A percentile compares a stretch with the other conserved stretches of the same genome.
phyloP scores from a whole-genome alignment of 371 early-diverging fungal genomes.

The Choanephora cucurbitarum region DNA sequence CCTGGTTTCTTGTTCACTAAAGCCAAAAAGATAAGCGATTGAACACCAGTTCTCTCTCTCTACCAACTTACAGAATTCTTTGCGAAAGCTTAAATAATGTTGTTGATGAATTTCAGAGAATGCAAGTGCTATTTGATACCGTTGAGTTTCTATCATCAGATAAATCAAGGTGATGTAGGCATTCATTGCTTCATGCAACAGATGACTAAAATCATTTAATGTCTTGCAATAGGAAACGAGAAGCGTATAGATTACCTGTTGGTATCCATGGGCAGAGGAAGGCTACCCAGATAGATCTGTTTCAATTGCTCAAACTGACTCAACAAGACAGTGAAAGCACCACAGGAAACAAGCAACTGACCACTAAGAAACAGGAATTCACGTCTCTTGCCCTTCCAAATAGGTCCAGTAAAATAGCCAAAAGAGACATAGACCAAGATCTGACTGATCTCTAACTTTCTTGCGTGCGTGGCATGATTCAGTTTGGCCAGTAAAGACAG shows the following conservation, averaged over 20 bases:
- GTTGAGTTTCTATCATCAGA: slow-evolving; percentile 52
- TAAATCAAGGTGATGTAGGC: slow-evolving; percentile 62
- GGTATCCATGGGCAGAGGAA: background rate
- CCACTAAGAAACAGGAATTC: background rate
- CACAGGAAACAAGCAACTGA: background rate
- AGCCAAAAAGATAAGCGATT: slow-evolving; percentile 19
- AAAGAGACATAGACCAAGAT: slow-evolving; percentile 61
- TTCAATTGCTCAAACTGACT: background rate
- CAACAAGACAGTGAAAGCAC: background rate
- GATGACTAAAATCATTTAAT: slow-evolving; percentile 6
- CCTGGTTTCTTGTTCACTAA: slow-evolving; percentile 5
- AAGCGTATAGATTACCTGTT: background rate
- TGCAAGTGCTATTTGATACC: slow-evolving; percentile 29
- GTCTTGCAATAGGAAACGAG: background rate
- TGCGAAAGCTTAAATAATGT: slow-evolving; percentile 20
- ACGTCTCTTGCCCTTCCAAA: background rate
- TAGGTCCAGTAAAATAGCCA: slow-evolving; percentile 34
- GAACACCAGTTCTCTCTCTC: too few relatives aligned
- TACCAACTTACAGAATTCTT: slow-evolving; percentile 43
- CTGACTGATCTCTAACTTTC: slow-evolving; percentile 35
- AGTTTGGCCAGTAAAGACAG: background rate
- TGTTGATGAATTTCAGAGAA: background rate
- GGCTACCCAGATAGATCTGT: background rate
- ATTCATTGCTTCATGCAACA: slow-evolving; percentile 44
- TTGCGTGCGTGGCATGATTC: background rate